Evolutionary conservation across 768 basidiomycete genomes (phyloP), one percentile per base, ranked within the genome.

Genomic region (Auriscalpium vulgare): DNA sequence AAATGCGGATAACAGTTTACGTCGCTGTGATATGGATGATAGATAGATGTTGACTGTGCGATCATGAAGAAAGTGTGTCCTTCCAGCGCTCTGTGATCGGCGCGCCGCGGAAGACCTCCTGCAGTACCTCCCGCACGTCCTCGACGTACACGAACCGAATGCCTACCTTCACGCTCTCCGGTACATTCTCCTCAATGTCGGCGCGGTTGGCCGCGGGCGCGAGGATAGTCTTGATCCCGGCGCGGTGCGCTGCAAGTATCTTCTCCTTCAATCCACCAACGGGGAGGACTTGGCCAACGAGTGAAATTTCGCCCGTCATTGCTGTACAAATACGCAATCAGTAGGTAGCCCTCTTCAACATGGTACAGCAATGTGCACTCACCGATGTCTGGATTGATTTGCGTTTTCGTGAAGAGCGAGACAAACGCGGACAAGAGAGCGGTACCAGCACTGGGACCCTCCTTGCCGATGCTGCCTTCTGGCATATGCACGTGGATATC

Each of bases 401-500:
- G 82, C 5, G 84, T 90, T 72, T 85, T 87, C 0, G 89, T 95
- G 71, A 97, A 91, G 55, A 98, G 75, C 45, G 87, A 90, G 46
- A 98, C 93, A 61, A 97, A 87, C 0, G 95, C 94, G 47, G 88
- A 84, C 56, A 97, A 65, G 43, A 99, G 85, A 0, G 97, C 97
- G 5, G 91, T 97, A 37, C 97, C 97, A 2, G 97, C 97, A 63
- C 90, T 93, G 1, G 97, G 97, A 0, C 97, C 97, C 62, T 97
- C 95, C 74, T 97, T 94, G 19, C 91, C 91, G 53, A 93, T 84
- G 65, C 86, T 87, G 9, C 92, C 93, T 67, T 92, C 93, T 0
- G 94, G 92, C 95, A 97, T 97, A 68, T 98, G 97, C 43, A 99
- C 81, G 70, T 98, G 95, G 16, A 98, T 78, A 64, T 97, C 94